Evolutionary conservation across 768 basidiomycete species (phyloP).

Genomic region (Lentinula aciculospora): DNA sequence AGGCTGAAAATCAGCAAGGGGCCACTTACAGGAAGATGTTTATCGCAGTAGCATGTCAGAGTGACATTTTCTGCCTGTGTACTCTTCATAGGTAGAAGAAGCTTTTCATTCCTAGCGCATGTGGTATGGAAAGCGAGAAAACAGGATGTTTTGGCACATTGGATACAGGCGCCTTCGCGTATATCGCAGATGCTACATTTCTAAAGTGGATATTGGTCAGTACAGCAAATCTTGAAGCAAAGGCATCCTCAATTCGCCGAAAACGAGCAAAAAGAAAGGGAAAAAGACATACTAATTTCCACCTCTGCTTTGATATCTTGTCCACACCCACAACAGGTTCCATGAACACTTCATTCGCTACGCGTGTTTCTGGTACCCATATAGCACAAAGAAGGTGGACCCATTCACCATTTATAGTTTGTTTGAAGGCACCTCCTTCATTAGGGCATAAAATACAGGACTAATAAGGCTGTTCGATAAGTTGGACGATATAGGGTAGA

Average conservation of each 20-base stretch:
- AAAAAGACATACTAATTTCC: constrained; percentile 74
- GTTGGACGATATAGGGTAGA: background rate
- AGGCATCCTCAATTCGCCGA: no score
- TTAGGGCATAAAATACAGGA: constrained; percentile 94
- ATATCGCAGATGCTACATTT: constrained; percentile 43
- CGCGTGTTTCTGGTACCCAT: constrained; percentile 92
- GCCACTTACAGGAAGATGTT: constrained; percentile 79
- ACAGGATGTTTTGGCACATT: constrained; percentile 87
- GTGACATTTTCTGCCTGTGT: constrained; percentile 69
- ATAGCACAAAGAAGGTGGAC: constrained; percentile 95
- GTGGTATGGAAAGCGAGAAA: constrained; percentile 93
- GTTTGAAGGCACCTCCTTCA: constrained; percentile 98
- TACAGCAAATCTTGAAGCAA: no score
- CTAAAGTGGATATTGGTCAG: no score
- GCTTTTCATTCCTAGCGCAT: constrained; percentile 83
- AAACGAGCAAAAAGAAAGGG: no score
- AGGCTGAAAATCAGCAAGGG: background rate
- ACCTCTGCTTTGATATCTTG: constrained; percentile 80
- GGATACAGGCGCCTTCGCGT: constrained; percentile 83
- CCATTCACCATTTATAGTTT: constrained; percentile 90
- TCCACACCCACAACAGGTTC: constrained; percentile 93
- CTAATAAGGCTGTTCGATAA: constrained; percentile 30
- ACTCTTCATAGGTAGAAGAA: constrained; percentile 85
- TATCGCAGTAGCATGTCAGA: constrained; percentile 82
- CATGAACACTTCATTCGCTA: constrained; percentile 96